phyloP scores from a whole-genome alignment of 305 asterid genomes.

The Rubia peregrina region DNA sequence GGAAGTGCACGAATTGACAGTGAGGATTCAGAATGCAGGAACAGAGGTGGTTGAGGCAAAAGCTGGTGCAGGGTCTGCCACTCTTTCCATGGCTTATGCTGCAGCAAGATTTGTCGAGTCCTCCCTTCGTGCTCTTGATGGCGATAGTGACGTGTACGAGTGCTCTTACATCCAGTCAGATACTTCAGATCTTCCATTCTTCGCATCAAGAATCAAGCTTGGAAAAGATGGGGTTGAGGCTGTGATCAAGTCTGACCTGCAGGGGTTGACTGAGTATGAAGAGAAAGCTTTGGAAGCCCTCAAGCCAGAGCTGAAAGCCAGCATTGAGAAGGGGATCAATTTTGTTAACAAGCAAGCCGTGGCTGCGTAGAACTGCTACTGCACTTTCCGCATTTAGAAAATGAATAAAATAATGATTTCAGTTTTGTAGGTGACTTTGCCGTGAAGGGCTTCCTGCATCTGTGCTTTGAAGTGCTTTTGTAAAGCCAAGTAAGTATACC shows the following conservation, averaged over 20 bases:
- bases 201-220: slow-evolving; percentile 76
- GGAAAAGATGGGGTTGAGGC: slow-evolving; percentile 79
- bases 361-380: slow-evolving; percentile 34
- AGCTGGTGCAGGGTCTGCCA: slow-evolving; percentile 53
- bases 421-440: slow-evolving; percentile 48
- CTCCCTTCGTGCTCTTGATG: slow-evolving; percentile 68
- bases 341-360: slow-evolving; percentile 63
- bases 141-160: slow-evolving; percentile 76
- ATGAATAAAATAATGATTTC: slow-evolving; percentile 32
- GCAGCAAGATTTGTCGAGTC: slow-evolving; percentile 26
- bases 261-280: slow-evolving; percentile 65
- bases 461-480: slow-evolving; percentile 23
- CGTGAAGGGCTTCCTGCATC: slow-evolving; percentile 7
- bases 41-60: slow-evolving; percentile 48
- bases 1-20: slow-evolving; percentile 31
- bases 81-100: slow-evolving; percentile 41
- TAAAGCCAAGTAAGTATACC: slow-evolving; percentile 28
- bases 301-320: slow-evolving; percentile 67
- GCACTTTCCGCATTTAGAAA: slow-evolving; percentile 21
- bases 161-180: slow-evolving; percentile 66
- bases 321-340: slow-evolving; percentile 76
- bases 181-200: slow-evolving; percentile 67
- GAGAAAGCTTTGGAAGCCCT: slow-evolving; percentile 70
- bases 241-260: slow-evolving; percentile 53
- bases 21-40: slow-evolving; percentile 41